Base-by-base conservation (phyloP, 2,329 filamentous ascomycete species). In the Claviceps purpurea region DNA sequence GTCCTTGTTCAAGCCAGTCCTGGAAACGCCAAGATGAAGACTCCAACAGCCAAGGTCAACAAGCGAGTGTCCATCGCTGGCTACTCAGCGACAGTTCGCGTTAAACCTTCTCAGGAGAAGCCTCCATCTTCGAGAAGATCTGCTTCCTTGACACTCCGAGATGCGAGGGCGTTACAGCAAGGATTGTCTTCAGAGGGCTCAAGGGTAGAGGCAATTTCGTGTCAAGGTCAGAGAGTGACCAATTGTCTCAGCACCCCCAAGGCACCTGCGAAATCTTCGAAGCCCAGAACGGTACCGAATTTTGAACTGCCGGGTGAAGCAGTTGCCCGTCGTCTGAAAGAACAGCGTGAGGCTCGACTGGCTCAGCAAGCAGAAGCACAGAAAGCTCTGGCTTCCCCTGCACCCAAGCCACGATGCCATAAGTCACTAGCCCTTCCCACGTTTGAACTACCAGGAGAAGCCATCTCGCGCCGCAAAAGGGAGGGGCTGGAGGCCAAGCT, bases 301-400 rank as follows among this genome's bases (percentile, higher is more conserved):
- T 84, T 82, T 61, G 78, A 83, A 63, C 72, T 85, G 13, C 78
- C 80, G 0, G 80, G 81, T 10, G 81, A 84, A 45, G 77, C 77
- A 40, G 72, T 82, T 10, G 75, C 79, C 42, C 73, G 75, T 14
- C 72, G 74, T 14, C 62, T 82, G 53, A 80, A 74, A 61, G 77
- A 81, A 61, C 73, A 80, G 59, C 74, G 75, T 13, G 78, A 82
- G 53, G 76, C 77, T 45, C 77, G 80, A 30, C 64, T 68, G 52
- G 64, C 69, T 38, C 64, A 64, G 50, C 62, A 68, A 49, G 63
- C 64, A 42, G 65, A 66, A 30, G 58, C 66, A 53, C 61, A 60
- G 52, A 67, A 65, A 53, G 57, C 63, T 47, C 60, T 61, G 41
- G 62, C 11, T 26, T 22, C 69, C 40, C 65, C 71, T 50, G 66